Evolutionary conservation across 1,284 basidiomycete genomes (phyloP).

Genomic region (Malassezia japonica): DNA sequence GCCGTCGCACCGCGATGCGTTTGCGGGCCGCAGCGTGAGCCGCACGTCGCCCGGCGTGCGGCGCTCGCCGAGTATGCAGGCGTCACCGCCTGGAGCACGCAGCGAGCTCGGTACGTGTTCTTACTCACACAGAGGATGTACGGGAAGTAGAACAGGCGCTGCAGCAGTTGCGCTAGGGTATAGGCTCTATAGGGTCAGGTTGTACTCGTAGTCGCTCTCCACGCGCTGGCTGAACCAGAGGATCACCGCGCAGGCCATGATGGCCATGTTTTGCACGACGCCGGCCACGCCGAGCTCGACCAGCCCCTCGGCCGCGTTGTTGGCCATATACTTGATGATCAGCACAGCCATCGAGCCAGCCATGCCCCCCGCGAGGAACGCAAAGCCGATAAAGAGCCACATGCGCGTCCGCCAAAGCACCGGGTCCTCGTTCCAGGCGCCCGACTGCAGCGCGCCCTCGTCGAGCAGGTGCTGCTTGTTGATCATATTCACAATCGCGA

Average conservation of each 20-base stretch:
- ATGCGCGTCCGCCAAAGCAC: conserved; percentile 79
- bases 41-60: not conserved
- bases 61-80: not conserved
- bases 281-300: conserved; percentile 88
- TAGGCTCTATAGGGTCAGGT: conserved; percentile 58
- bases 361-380: conserved; percentile 87
- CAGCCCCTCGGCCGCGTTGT: conserved; percentile 64
- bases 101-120: conserved; percentile 5
- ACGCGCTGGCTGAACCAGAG: conserved; percentile 77
- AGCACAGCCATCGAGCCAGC: conserved; percentile 83
- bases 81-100: too few relatives aligned
- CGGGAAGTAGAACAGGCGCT: conserved; percentile 15
- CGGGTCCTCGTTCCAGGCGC: conserved; percentile 50
- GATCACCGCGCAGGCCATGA: conserved; percentile 80
- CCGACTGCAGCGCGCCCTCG: conserved; percentile 50
- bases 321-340: conserved; percentile 81
- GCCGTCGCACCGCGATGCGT: conserved; percentile 1
- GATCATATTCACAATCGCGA: conserved; percentile 83
- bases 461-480: conserved; percentile 77
- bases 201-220: conserved; percentile 76
- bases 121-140: conserved; percentile 9
- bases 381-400: conserved; percentile 88
- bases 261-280: conserved; percentile 76
- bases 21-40: conserved; percentile 3
- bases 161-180: conserved; percentile 2